Percentiles rank a stretch among this genome's conserved stretches.
Evolutionary conservation across 352 stramenopile species (phyloP).

Genomic region (Phytophthora gonapodyides): DNA sequence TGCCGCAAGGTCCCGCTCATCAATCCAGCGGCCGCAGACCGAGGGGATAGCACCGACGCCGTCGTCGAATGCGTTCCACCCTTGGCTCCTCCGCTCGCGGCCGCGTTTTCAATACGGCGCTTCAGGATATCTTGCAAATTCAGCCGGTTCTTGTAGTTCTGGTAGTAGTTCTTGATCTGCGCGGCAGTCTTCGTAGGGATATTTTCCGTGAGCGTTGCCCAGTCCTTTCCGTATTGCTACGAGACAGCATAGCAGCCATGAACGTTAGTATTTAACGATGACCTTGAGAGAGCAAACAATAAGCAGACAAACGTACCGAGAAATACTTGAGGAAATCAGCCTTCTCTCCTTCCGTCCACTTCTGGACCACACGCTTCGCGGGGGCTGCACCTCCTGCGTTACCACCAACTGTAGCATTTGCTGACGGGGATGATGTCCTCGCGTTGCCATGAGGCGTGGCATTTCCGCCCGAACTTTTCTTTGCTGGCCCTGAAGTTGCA

Average conservation of each 20-base stretch:
- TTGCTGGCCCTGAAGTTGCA: conserved; percentile 3
- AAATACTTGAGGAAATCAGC: conserved; percentile 90
- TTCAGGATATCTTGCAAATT: conserved; percentile 89
- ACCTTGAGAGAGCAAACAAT: not conserved
- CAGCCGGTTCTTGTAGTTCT: conserved; percentile 93
- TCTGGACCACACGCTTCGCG: conserved; percentile 86
- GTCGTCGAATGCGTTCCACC: conserved; percentile 4
- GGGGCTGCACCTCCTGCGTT: conserved; percentile 30
- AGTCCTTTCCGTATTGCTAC: conserved; percentile 89
- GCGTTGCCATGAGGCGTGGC: conserved; percentile 20
- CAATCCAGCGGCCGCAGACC: conserved; percentile 38
- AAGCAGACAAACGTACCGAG: conserved; percentile 50
- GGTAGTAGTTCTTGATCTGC: conserved; percentile 94
- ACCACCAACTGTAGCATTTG: conserved; percentile 22
- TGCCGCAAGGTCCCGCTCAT: conserved; percentile 39
- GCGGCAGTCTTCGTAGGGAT: conserved; percentile 90
- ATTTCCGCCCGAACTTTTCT: conserved; percentile 19
- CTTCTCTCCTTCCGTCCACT: conserved; percentile 91
- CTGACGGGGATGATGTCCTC: conserved; percentile 23
- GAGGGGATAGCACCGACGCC: conserved; percentile 30
- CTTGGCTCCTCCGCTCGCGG: conserved; percentile 31
- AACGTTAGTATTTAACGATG: conserved; percentile 2
- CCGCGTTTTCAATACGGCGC: conserved; percentile 64
- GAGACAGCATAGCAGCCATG: conserved; percentile 16
- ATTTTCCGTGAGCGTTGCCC: conserved; percentile 82